Evolutionary conservation across 768 basidiomycete genomes (phyloP).

Genomic region (Russula dissimulans): DNA sequence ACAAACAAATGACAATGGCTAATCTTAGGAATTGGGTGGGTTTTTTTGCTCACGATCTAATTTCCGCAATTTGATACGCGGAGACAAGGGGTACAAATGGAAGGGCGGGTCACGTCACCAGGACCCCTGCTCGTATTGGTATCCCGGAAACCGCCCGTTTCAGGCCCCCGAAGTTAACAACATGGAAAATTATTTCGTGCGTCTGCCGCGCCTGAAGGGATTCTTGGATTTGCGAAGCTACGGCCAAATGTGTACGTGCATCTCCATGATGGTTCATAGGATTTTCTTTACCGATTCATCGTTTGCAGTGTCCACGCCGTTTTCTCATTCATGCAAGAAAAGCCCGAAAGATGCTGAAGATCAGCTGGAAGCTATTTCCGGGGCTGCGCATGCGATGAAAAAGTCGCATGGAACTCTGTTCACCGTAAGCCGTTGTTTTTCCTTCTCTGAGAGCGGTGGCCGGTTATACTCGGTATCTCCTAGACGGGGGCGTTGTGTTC

Average conservation of each 20-base stretch:
- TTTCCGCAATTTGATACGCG: background rate
- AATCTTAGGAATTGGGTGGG: slow-evolving; percentile 1
- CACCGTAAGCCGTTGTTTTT: slow-evolving; percentile 30
- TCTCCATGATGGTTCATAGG: background rate
- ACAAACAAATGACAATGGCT: background rate
- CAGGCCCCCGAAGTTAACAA: slow-evolving; percentile 69
- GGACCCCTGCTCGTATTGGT: slow-evolving; percentile 67
- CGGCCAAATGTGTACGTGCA: slow-evolving; percentile 59
- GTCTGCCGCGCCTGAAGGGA: slow-evolving; percentile 43
- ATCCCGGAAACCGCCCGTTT: slow-evolving; percentile 65
- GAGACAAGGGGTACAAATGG: slow-evolving; percentile 61
- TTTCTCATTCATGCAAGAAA: slow-evolving; percentile 57
- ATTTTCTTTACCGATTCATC: background rate
- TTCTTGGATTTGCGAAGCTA: slow-evolving; percentile 76
- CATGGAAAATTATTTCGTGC: slow-evolving; percentile 57
- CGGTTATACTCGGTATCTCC: background rate
- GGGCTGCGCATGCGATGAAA: slow-evolving; percentile 50
- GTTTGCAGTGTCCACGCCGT: slow-evolving; percentile 63
- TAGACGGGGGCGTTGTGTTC: slow-evolving; percentile 41
- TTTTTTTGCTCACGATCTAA: background rate
- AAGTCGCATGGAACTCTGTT: slow-evolving; percentile 47
- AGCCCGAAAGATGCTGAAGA: slow-evolving; percentile 66
- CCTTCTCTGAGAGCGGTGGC: background rate
- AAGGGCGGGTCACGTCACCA: slow-evolving; percentile 30
- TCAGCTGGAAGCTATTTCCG: slow-evolving; percentile 60